Evolutionary conservation across 345 rosid genomes (phyloP).

Genomic region (Raphanus raphanistrum): DNA sequence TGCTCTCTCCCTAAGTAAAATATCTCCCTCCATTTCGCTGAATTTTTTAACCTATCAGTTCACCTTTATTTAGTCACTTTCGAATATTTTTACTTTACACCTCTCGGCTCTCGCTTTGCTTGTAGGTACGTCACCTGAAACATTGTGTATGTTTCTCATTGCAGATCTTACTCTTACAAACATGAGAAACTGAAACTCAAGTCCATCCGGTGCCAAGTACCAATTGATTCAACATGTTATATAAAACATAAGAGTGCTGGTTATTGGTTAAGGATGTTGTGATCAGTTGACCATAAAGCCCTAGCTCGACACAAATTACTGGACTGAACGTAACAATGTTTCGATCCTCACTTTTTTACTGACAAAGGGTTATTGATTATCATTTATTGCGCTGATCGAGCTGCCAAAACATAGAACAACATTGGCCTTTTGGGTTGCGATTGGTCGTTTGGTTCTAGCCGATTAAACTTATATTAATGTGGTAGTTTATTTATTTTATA

Average conservation of each 20-base stretch:
- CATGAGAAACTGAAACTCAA: background rate
- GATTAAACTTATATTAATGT: background rate
- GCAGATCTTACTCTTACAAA: background rate
- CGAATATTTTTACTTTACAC: background rate
- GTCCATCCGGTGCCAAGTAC: background rate
- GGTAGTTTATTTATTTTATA: background rate
- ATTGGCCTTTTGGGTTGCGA: background rate
- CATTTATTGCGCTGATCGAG: background rate
- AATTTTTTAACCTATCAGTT: constrained; percentile 13
- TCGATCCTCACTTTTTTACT: background rate
- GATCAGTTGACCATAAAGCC: background rate
- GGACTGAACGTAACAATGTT: background rate
- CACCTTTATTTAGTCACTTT: constrained; percentile 24
- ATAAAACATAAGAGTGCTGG: background rate
- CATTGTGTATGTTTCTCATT: background rate
- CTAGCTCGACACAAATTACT: background rate
- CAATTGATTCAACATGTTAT: background rate
- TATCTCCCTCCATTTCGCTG: constrained; percentile 25
- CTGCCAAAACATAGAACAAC: background rate
- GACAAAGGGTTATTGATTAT: background rate
- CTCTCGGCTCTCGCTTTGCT: background rate
- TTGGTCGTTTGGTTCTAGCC: background rate
- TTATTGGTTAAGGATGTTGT: background rate
- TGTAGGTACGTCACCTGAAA: background rate
- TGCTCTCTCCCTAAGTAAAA: background rate